phyloP scores from a whole-genome alignment of 176 grass and related monocot genomes.

The Lolium perenne region DNA sequence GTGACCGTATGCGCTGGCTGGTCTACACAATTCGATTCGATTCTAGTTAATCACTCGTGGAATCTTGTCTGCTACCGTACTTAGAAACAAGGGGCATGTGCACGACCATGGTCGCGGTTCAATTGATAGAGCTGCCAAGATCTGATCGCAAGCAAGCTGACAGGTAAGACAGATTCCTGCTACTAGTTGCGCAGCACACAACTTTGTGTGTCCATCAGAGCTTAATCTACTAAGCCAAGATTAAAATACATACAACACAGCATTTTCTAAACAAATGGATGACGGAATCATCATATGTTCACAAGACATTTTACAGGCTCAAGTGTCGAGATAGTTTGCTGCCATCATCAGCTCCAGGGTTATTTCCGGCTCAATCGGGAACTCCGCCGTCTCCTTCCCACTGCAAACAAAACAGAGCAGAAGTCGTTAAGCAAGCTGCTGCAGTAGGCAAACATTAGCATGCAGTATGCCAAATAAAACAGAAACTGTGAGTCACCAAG shows the following conservation, averaged over 20 bases:
- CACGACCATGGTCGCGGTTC: not conserved
- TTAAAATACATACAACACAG: not conserved
- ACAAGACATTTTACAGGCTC: not conserved
- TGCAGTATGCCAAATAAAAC: no score
- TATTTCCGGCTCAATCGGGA: constrained; percentile 83
- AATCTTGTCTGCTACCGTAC: not conserved
- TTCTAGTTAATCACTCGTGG: not conserved
- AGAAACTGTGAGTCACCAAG: no score
- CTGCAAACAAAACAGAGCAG: constrained; percentile 48
- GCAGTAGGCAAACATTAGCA: not conserved
- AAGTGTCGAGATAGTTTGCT: constrained; percentile 90
- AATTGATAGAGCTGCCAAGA: constrained; percentile 8
- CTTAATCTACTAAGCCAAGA: not conserved
- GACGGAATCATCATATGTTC: not conserved
- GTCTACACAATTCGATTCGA: not conserved
- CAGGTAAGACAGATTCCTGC: not conserved
- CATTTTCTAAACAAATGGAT: constrained; percentile 7
- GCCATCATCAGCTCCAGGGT: constrained; percentile 98
- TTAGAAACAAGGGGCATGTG: not conserved
- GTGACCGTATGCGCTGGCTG: not conserved
- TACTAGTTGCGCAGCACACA: not conserved
- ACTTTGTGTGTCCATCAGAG: not conserved
- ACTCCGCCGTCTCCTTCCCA: constrained; percentile 80
- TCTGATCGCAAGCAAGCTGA: constrained; percentile 13
- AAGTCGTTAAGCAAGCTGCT: not conserved